phyloP scores from a whole-genome alignment of 352 stramenopile genomes.

The Discostella stelligera region DNA sequence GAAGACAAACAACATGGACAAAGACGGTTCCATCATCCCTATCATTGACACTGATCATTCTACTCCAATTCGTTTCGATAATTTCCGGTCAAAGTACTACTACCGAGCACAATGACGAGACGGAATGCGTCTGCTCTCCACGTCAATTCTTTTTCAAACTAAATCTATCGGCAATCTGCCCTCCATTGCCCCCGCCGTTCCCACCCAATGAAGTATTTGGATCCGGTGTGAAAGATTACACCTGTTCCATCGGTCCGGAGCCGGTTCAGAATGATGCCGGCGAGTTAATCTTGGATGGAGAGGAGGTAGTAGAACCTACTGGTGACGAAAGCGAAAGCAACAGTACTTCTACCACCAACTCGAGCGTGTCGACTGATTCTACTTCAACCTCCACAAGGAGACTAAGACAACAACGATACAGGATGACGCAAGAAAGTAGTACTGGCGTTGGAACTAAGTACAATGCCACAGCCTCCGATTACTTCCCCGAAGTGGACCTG shows the following conservation, averaged over 20 bases:
- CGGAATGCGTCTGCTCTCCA: conserved; percentile 45
- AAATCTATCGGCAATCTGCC: conserved; percentile 31
- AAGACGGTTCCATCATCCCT: neutral
- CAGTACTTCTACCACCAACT: neutral
- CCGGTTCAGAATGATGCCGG: conserved; percentile 6
- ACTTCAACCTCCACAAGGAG: neutral
- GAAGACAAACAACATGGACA: too few species aligned
- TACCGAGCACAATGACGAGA: neutral
- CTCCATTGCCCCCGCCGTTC: conserved; percentile 23
- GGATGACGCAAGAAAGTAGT: neutral
- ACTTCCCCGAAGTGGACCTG: neutral
- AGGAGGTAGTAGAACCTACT: neutral
- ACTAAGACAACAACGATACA: neutral
- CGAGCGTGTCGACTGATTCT: neutral
- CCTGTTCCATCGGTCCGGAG: conserved; percentile 35
- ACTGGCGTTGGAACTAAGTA: neutral
- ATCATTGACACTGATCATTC: neutral
- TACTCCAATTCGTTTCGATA: neutral
- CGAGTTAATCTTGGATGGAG: neutral
- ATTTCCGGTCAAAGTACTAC: neutral
- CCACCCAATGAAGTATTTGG: conserved; percentile 46
- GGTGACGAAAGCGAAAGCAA: neutral
- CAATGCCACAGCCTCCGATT: neutral
- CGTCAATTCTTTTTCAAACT: conserved; percentile 45
- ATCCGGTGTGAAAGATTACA: conserved; percentile 48